A percentile compares a stretch with the other conserved stretches of the same genome.
Evolutionary conservation across 1,284 basidiomycete species (phyloP).

Genomic region (Leucoagaricus sp.): DNA sequence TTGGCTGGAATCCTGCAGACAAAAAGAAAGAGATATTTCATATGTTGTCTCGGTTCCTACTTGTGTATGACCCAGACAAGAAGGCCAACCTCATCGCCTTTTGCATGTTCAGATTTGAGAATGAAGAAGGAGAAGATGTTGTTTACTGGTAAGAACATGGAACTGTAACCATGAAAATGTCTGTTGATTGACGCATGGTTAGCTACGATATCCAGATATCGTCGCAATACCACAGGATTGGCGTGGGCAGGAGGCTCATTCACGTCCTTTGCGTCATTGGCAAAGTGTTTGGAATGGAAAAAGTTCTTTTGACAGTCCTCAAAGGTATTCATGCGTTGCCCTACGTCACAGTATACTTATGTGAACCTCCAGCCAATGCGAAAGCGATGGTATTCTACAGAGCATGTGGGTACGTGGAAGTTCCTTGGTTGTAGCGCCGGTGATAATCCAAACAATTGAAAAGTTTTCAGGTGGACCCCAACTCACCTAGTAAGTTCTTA

Average conservation of each 20-base stretch:
- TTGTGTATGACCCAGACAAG: constrained; percentile 32
- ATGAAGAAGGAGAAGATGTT: constrained; percentile 56
- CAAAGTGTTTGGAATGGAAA: constrained; percentile 56
- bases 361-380: constrained; percentile 47
- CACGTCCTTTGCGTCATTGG: constrained; percentile 51
- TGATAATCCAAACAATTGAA: not conserved
- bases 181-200: constrained; percentile 1
- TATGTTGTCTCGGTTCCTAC: constrained; percentile 56
- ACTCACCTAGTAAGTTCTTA: constrained; percentile 49
- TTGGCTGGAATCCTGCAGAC: constrained; percentile 62
- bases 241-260: constrained; percentile 59
- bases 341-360: not conserved
- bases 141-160: constrained; percentile 61
- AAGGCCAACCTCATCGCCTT: constrained; percentile 45
- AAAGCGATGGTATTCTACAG: constrained; percentile 58
- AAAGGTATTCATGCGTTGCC: constrained; percentile 45
- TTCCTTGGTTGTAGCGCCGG: not conserved
- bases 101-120: constrained; percentile 71
- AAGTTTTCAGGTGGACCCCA: constrained; percentile 57
- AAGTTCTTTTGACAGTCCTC: constrained; percentile 72
- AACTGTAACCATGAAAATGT: not conserved
- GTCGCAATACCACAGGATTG: constrained; percentile 42
- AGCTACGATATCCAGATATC: constrained; percentile 78
- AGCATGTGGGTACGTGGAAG: constrained; percentile 48
- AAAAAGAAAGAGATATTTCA: constrained; percentile 67